phyloP scores from a whole-genome alignment of 2,329 filamentous ascomycete species.

The Coniella lustricola region DNA sequence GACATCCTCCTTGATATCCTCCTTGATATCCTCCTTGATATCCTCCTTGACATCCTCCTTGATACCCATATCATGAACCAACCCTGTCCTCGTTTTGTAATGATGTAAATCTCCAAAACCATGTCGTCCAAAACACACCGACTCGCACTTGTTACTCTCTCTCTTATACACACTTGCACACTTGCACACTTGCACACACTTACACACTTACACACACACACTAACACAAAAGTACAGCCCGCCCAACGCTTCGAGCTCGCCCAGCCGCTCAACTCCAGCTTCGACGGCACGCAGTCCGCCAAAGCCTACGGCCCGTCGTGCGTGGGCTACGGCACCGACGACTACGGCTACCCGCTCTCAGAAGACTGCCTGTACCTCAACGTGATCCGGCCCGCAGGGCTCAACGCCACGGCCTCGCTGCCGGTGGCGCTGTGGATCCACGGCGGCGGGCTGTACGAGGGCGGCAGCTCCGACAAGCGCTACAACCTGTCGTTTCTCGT shows the following conservation, averaged over 20 bases:
- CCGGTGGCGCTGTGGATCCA: conserved; percentile 56
- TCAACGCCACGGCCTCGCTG: conserved; percentile 32
- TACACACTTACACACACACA: too few species aligned
- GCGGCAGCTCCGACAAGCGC: conserved; percentile 33
- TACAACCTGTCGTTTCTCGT: conserved; percentile 59
- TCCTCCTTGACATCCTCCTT: background rate
- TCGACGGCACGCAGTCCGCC: conserved; percentile 33
- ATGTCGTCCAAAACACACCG: too few species aligned
- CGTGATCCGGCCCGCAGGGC: conserved; percentile 45
- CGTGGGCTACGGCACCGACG: conserved; percentile 41
- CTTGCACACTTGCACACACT: too few species aligned
- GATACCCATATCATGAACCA: too few species aligned
- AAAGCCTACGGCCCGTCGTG: conserved; percentile 41
- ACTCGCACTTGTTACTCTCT: too few species aligned
- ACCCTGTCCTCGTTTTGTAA: too few species aligned
- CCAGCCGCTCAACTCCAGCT: conserved; percentile 39
- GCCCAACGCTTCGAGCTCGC: conserved; percentile 41
- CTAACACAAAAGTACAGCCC: conserved; percentile 3
- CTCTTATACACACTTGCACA: too few species aligned
- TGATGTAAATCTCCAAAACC: too few species aligned
- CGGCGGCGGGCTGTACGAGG: conserved; percentile 27
- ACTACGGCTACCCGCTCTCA: conserved; percentile 23
- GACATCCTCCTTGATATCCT: conserved; percentile 29
- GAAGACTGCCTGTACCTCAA: conserved; percentile 56
- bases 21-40: conserved; percentile 23